Conservation (phyloP, 2,329 filamentous ascomycete species). For the Cyphellophora attinorum region DNA sequence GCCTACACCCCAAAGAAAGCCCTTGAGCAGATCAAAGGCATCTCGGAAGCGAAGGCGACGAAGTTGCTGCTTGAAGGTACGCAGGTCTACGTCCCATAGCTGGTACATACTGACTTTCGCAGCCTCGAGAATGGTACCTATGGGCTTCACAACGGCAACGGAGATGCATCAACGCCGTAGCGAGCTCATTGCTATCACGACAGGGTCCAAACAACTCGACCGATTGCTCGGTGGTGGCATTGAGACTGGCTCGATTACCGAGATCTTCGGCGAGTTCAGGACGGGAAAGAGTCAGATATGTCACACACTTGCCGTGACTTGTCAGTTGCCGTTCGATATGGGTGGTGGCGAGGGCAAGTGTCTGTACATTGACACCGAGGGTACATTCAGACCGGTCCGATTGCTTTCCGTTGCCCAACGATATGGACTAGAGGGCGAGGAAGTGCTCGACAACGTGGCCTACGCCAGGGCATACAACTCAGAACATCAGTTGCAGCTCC, state of each 20-base stretch:
- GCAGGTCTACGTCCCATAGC: conserved; percentile 14
- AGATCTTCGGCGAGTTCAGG: conserved; percentile 95
- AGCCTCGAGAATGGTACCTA: conserved; percentile 93
- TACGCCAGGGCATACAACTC: conserved; percentile 98
- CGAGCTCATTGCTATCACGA: conserved; percentile 95
- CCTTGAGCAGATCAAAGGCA: conserved; percentile 91
- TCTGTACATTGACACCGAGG: conserved; percentile 96
- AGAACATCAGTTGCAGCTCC: conserved; percentile 88
- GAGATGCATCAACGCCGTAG: conserved; percentile 97
- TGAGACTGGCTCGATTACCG: conserved; percentile 95
- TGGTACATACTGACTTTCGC: conserved; percentile 9
- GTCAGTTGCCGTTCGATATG: conserved; percentile 97
- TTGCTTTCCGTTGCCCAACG: conserved; percentile 85
- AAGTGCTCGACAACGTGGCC: conserved; percentile 95
- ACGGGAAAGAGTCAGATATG: conserved; percentile 99
- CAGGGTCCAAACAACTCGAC: conserved; percentile 93
- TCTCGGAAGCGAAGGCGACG: conserved; percentile 90
- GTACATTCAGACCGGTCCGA: conserved; percentile 88
- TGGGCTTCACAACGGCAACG: conserved; percentile 97
- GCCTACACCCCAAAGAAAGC: conserved; percentile 65
- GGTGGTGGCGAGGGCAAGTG: conserved; percentile 97
- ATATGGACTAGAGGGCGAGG: conserved; percentile 89
- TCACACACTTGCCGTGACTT: conserved; percentile 96
- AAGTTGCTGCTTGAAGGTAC: conserved; percentile 84
- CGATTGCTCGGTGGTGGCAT: conserved; percentile 88